These are phyloP conservation scores for Fonsecaea pedrosoi DNA, from an alignment of 2,329 filamentous ascomycete genomes.

Conservation along the genomic window DNA sequence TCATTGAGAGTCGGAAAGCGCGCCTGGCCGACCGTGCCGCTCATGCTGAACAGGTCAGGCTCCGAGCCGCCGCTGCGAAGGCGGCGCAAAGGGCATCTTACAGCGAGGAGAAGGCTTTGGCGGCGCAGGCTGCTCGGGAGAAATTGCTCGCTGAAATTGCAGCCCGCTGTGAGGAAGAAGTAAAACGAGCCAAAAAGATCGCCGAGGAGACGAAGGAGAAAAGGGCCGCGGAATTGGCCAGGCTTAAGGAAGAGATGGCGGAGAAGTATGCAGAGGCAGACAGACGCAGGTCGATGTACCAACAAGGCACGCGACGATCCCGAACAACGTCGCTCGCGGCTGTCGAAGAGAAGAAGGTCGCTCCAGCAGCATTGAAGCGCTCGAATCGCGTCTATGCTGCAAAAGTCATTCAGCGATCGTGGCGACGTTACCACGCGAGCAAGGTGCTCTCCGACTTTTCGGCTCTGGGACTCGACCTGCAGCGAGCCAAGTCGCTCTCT, in stretches of 20 bases:
- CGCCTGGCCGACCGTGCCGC: slow-evolving; percentile 68
- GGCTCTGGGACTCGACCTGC: slow-evolving; percentile 60
- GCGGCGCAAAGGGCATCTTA: slow-evolving; percentile 62
- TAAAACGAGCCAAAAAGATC: slow-evolving; percentile 69
- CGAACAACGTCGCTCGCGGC: slow-evolving; percentile 60
- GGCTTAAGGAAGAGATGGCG: slow-evolving; percentile 66
- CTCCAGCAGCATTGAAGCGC: slow-evolving; percentile 44
- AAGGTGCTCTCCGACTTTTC: slow-evolving; percentile 59
- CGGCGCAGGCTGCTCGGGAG: slow-evolving; percentile 68
- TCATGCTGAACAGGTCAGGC: slow-evolving; percentile 69
- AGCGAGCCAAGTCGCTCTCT: slow-evolving; percentile 57
- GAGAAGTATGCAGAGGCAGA: slow-evolving; percentile 70
- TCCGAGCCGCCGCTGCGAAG: slow-evolving; percentile 68
- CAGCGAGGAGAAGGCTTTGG: slow-evolving; percentile 67
- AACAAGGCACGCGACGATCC: slow-evolving; percentile 57
- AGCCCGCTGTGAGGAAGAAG: slow-evolving; percentile 70
- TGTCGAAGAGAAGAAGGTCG: slow-evolving; percentile 52
- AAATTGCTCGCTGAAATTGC: slow-evolving; percentile 69
- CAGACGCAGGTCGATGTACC: slow-evolving; percentile 59
- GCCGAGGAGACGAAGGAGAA: slow-evolving; percentile 70
- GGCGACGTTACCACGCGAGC: slow-evolving; percentile 60
- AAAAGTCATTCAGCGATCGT: slow-evolving; percentile 63
- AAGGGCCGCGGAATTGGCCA: slow-evolving; percentile 66
- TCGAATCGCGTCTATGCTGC: slow-evolving; percentile 62
- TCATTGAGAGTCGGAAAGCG: slow-evolving; percentile 69